Conservation (phyloP, 2,329 filamentous ascomycete species). For the Cladosporium sp. region DNA sequence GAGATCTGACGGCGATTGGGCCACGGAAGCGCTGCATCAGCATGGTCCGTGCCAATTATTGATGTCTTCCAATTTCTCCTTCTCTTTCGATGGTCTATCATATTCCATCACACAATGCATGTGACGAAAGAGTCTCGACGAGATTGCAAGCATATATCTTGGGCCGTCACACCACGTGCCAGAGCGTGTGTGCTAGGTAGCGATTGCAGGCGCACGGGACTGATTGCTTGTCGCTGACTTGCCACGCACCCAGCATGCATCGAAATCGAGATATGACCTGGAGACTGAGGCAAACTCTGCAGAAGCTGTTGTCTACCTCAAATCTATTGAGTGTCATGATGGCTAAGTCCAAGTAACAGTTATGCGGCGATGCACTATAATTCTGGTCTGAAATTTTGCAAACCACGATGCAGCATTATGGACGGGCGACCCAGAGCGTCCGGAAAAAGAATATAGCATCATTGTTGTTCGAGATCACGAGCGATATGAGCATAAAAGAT, state of each 20-base stretch:
- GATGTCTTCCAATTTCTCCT: neutral
- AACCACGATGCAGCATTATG: neutral
- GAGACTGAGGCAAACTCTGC: neutral
- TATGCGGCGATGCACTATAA: neutral
- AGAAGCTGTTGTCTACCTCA: neutral
- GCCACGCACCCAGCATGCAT: neutral
- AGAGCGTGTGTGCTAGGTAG: neutral
- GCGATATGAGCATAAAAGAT: neutral
- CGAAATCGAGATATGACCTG: neutral
- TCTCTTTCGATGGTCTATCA: neutral
- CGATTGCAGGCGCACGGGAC: neutral
- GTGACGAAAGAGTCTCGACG: neutral
- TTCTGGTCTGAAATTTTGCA: neutral
- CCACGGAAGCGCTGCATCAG: neutral
- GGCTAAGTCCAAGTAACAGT: neutral
- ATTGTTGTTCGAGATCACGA: neutral
- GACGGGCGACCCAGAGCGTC: neutral
- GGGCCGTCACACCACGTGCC: too few relatives aligned
- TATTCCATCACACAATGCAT: neutral
- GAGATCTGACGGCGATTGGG: slow-evolving; percentile 2
- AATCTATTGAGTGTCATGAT: neutral
- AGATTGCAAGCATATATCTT: neutral
- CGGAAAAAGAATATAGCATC: too few relatives aligned
- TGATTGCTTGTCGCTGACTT: neutral
- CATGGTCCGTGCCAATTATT: slow-evolving; percentile 8